Conservation (phyloP, 2,329 filamentous ascomycete species). For the Dactylellina sp. region DNA sequence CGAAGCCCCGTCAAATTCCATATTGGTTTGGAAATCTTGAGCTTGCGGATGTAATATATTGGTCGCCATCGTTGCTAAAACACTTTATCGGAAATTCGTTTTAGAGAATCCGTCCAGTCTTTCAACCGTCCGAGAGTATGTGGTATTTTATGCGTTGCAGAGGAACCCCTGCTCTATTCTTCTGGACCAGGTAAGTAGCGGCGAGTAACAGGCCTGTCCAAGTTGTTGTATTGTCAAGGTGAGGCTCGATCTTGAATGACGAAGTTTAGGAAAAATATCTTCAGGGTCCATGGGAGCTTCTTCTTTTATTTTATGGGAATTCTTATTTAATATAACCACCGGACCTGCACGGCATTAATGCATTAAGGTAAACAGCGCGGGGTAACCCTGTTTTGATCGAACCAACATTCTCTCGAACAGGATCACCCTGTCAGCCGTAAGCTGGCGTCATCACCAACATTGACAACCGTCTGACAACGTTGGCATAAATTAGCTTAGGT, state of each 20-base stretch:
- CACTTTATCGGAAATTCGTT: slow-evolving; percentile 21
- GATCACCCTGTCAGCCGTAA: slow-evolving; percentile 38
- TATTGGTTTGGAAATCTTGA: slow-evolving; percentile 31
- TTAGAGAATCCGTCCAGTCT: too few relatives aligned
- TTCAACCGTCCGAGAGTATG: too few relatives aligned
- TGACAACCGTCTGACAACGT: not conserved
- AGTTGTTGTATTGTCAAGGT: too few relatives aligned
- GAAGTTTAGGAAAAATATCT: not conserved
- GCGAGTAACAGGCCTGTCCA: too few relatives aligned
- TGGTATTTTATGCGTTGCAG: slow-evolving; percentile 52
- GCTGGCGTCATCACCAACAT: slow-evolving; percentile 34
- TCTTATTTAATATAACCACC: not conserved
- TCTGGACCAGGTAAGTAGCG: too few relatives aligned
- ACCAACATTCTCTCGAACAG: not conserved
- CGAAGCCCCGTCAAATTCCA: not conserved
- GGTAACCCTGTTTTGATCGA: slow-evolving; percentile 12
- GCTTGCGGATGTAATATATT: slow-evolving; percentile 9
- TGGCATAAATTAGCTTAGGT: too few relatives aligned
- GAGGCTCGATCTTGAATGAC: not conserved
- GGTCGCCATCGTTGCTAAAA: slow-evolving; percentile 8
- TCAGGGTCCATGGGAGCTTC: not conserved
- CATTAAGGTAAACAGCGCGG: not conserved
- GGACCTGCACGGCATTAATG: not conserved
- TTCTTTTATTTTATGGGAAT: not conserved
- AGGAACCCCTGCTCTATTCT: slow-evolving; percentile 16